phyloP scores from a whole-genome alignment of 768 basidiomycete species.

The Xerocomellus chrysenteron region DNA sequence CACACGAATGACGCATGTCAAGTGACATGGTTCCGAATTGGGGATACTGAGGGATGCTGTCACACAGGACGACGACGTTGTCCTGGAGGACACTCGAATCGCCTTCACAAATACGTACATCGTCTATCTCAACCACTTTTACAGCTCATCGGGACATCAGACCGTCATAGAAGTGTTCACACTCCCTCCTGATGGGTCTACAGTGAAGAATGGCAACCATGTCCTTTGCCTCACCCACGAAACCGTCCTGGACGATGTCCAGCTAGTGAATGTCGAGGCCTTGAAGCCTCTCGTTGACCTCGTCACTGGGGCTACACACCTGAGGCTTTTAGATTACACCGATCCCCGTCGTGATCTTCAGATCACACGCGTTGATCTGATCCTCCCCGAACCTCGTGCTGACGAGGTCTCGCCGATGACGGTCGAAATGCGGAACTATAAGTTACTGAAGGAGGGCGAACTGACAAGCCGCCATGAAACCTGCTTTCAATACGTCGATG shows the following conservation, averaged over 20 bases:
- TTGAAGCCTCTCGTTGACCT: background rate
- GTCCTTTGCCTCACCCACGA: background rate
- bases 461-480: rapidly evolving
- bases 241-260: rapidly evolving
- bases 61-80: background rate
- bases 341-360: rapidly evolving
- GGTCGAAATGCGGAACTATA: background rate
- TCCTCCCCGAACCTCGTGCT: background rate
- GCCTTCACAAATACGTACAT: background rate
- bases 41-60: too few species aligned
- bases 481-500: background rate
- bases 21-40: background rate
- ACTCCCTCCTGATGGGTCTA: background rate
- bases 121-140: background rate
- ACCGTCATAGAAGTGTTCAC: background rate
- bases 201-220: background rate
- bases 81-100: background rate
- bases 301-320: background rate
- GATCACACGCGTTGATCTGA: background rate
- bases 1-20: constrained; percentile 4
- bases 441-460: background rate
- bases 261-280: background rate
- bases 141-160: too few species aligned
- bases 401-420: background rate
- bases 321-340: background rate